A percentile compares a stretch with the other conserved stretches of the same genome.
These are phyloP conservation scores for Cladosporium sp. DNA, from an alignment of 2,329 filamentous ascomycete genomes.

Conservation along the genomic window DNA sequence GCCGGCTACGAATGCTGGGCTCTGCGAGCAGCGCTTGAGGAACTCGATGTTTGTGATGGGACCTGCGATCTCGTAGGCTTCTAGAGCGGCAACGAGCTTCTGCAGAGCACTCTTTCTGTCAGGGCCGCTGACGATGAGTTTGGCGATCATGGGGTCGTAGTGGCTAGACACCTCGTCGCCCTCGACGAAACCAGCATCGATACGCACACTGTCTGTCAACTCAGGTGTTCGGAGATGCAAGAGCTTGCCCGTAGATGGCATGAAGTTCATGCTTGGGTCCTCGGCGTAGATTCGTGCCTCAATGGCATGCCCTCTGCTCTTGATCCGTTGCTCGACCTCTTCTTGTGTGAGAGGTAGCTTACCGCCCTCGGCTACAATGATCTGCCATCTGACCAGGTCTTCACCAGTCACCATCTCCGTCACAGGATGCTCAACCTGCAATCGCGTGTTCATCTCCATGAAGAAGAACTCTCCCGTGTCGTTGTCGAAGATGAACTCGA, in stretches of 20 bases:
- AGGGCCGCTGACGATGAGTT: constrained; percentile 85
- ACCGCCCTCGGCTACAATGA: constrained; percentile 76
- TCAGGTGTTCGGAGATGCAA: constrained; percentile 77
- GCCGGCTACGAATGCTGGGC: constrained; percentile 77
- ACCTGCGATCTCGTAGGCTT: constrained; percentile 89
- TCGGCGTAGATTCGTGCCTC: constrained; percentile 97
- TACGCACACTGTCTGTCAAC: constrained; percentile 71
- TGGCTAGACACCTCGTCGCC: constrained; percentile 91
- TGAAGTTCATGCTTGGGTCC: constrained; percentile 86
- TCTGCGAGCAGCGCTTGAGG: constrained; percentile 80
- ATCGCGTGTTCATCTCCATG: constrained; percentile 74
- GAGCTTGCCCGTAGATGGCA: constrained; percentile 88
- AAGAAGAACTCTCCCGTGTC: constrained; percentile 67
- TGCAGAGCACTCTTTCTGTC: constrained; percentile 78
- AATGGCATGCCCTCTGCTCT: constrained; percentile 77
- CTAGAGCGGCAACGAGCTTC: constrained; percentile 76
- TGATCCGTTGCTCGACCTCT: constrained; percentile 69
- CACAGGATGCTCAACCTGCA: constrained; percentile 97
- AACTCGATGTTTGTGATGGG: constrained; percentile 97
- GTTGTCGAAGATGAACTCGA: constrained; percentile 70
- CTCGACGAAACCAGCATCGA: constrained; percentile 89
- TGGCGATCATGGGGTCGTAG: constrained; percentile 98
- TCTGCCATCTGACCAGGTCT: constrained; percentile 92
- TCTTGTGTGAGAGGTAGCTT: constrained; percentile 65
- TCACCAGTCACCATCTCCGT: constrained; percentile 76